Evolutionary conservation across 1,139 yeast species (phyloP), one percentile per base, ranked within the genome.

Genomic region (Zygosaccharomyces sapae): DNA sequence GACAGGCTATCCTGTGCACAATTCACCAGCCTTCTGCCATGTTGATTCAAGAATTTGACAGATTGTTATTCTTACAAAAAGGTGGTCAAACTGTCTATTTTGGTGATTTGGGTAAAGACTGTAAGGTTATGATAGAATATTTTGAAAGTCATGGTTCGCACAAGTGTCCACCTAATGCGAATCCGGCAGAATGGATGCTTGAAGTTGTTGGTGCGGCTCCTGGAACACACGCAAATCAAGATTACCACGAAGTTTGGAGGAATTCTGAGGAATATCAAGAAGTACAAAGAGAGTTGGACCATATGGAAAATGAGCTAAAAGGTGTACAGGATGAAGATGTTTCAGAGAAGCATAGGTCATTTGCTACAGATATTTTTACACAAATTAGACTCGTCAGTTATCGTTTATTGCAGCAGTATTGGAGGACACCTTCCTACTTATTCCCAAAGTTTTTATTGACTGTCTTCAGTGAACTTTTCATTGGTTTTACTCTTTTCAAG

Each of bases 101-200:
- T 63, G 95, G 95, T 44, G 88, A 83, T 45, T 74, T 86, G 58
- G 95, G 95, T 46, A 68, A 73, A 41, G 78, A 80, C 60, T 83
- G 87, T 48, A 64, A 67, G 44, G 73, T 78, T 4, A 71, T 86
- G 66, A 79, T 83, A 45, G 66, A 76, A 52, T 86, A 86, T 67
- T 86, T 86, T 62, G 94, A 85, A 65, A 63, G 67, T 13, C 68
- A 84, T 56, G 92, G 92, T 38, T 82, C 89, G 25, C 79, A 79
- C 41, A 66, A 66, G 43, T 82, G 86, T 64, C 86, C 88, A 7
- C 70, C 73, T 18, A 77, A 75, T 42, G 88, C 86, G 9, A 84
- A 84, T 58, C 92, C 90, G 7, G 90, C 90, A 3, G 92, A 84
- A 63, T 84, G 88, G 88, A 84, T 84, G 87, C 71, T 84, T 57